Conservation (phyloP, 2,329 filamentous ascomycete genomes). For the Tympanopsis confertula region DNA sequence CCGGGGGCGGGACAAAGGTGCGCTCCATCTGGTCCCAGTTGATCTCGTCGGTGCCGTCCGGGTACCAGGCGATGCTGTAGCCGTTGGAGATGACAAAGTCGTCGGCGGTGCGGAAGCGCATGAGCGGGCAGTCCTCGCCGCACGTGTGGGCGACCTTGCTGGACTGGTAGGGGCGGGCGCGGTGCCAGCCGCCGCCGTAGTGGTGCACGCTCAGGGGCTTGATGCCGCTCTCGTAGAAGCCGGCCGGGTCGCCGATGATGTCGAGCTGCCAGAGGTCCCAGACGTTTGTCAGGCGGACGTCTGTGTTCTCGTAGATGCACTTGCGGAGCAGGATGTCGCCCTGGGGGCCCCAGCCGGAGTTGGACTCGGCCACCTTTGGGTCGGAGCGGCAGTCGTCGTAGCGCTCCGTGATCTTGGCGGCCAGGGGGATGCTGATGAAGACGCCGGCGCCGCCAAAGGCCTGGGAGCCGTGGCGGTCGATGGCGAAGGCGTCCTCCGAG, state of each 20-base stretch:
- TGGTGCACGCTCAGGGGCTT: conserved; percentile 47
- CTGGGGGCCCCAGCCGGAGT: conserved; percentile 15
- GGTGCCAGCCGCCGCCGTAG: conserved; percentile 13
- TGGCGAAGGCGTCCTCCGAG: conserved; percentile 40
- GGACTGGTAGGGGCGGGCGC: conserved; percentile 10
- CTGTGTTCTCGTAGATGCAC: conserved; percentile 42
- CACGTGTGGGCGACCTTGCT: conserved; percentile 13
- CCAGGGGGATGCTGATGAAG: conserved; percentile 41
- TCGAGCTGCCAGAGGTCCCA: conserved; percentile 45
- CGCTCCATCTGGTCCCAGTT: conserved; percentile 14
- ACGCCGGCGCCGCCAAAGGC: conserved; percentile 49
- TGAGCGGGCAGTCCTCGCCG: conserved; percentile 16
- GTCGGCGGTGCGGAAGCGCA: conserved; percentile 13
- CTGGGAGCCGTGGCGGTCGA: conserved; percentile 42
- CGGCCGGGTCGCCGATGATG: conserved; percentile 37
- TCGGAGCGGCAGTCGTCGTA: conserved; percentile 29
- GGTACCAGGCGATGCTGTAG: conserved; percentile 14
- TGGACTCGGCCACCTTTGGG: conserved; percentile 20
- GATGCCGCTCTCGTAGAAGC: conserved; percentile 46
- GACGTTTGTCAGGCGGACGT: conserved; percentile 40
- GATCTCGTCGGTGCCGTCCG: conserved; percentile 12
- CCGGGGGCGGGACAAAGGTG: conserved; percentile 12
- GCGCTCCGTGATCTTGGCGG: conserved; percentile 30
- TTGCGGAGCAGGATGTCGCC: conserved; percentile 45
- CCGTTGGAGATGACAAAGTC: conserved; percentile 16